Evolutionary conservation across 768 basidiomycete genomes (phyloP).

Genomic region (Russula abietina): DNA sequence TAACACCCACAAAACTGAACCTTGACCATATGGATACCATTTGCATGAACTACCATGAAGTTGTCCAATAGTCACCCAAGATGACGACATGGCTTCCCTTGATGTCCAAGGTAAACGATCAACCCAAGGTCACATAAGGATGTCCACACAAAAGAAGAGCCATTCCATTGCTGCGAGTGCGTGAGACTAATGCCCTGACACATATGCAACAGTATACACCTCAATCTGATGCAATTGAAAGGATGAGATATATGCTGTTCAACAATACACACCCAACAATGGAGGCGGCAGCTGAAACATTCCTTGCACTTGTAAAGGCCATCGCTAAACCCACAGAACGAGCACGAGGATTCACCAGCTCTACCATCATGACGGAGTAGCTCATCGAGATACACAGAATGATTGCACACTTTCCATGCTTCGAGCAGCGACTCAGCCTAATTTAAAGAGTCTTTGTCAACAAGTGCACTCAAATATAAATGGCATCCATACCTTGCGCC

Average conservation of each 20-base stretch:
- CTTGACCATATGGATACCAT: not conserved
- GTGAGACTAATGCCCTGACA: not conserved
- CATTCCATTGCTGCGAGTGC: not conserved
- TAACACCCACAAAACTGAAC: not conserved
- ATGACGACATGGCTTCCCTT: not conserved
- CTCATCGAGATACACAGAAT: not conserved
- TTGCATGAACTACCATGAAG: not conserved
- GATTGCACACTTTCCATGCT: not conserved
- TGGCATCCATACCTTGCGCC: not conserved
- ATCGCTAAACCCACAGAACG: not conserved
- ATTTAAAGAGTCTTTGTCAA: not conserved
- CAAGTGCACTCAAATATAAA: not conserved
- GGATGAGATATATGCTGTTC: not conserved
- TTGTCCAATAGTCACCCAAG: not conserved
- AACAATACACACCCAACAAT: not conserved
- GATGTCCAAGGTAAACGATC: not conserved
- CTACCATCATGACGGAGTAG: not conserved
- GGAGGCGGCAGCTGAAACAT: not conserved
- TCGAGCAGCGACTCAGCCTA: not conserved
- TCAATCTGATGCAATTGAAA: not conserved
- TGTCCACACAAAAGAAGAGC: not conserved
- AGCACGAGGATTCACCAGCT: not conserved
- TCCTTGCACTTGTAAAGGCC: not conserved
- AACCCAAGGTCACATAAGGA: not conserved
- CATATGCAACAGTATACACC: not conserved